Base-by-base conservation (phyloP, 2,329 filamentous ascomycete genomes). In the Tothia fuscella region DNA sequence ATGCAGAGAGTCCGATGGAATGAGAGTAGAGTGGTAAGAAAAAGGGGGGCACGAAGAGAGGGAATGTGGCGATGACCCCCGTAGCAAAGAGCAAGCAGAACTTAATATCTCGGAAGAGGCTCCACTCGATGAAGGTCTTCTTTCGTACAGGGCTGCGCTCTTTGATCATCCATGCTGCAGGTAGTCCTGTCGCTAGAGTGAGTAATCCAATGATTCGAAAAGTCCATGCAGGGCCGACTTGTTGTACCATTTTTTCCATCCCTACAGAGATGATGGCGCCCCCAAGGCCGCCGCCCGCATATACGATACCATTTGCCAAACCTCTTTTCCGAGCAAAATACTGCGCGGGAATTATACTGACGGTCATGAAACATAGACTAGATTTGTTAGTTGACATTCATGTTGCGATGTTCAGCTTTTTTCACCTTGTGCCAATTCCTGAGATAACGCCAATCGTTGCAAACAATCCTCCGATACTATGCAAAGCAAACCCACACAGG, bases 41-140 rank as follows among this genome's bases (percentile, higher is more conserved):
- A 57, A 76, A 79, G 0, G 74, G 71, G 0, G 74, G 72, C 0
- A 78, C 73, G 43, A 76, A 68, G 13, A 78, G 64, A 0, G 74
- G 69, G 47, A 79, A 79, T 2, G 71, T 76, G 1, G 64, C 74
- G 7, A 78, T 62, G 0, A 65, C 69, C 1, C 71, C 69, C 4
- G 67, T 66, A 3, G 71, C 49, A 50, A 78, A 77, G 20, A 79
- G 54, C 2, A 69, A 53, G 5, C 61, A 48, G 53, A 78, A 78
- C 7, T 62, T 64, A 17, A 64, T 43, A 42, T 73, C 64, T 22
- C 64, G 64, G 53, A 78, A 74, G 2, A 77, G 57, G 9, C 12
- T 39, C 67, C 70, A 72, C 45, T 76, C 72, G 7, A 76, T 52
- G 31, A 72, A 64, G 1, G 55, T 57, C 0, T 56, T 52, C 1